Evolutionary conservation across 2,329 filamentous ascomycete genomes (phyloP).

Genomic region (Thelonectria blattea): DNA sequence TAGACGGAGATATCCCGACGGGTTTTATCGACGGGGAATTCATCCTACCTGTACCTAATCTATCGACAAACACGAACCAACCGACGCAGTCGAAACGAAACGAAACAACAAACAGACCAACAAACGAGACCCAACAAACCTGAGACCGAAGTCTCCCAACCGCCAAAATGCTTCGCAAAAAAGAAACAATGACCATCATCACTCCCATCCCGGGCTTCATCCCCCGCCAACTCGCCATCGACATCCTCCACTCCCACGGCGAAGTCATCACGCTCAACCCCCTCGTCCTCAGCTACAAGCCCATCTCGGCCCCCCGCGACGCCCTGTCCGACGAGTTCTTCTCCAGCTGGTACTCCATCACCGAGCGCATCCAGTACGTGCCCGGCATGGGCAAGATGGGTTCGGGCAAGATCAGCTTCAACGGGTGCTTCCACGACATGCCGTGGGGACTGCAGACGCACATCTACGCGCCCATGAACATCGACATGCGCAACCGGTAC

Average conservation of each 20-base stretch:
- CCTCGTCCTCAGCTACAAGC: slow-evolving; percentile 67
- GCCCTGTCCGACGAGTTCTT: slow-evolving; percentile 74
- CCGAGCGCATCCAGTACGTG: slow-evolving; percentile 70
- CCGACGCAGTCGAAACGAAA: background rate
- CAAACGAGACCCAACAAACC: background rate
- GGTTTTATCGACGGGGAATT: too few species aligned
- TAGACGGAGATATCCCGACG: too few species aligned
- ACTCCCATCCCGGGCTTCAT: slow-evolving; percentile 74
- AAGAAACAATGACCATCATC: slow-evolving; percentile 70
- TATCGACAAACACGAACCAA: too few species aligned
- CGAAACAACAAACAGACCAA: slow-evolving; percentile 7
- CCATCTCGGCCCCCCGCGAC: slow-evolving; percentile 70
- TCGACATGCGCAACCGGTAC: slow-evolving; percentile 73
- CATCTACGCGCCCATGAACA: slow-evolving; percentile 70
- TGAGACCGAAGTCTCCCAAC: too few species aligned
- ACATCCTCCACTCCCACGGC: slow-evolving; percentile 73
- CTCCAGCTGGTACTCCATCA: slow-evolving; percentile 77
- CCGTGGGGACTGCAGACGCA: slow-evolving; percentile 75
- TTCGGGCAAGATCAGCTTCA: slow-evolving; percentile 70
- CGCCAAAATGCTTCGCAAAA: slow-evolving; percentile 62
- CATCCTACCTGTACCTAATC: too few species aligned
- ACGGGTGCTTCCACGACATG: slow-evolving; percentile 75
- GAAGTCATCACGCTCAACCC: slow-evolving; percentile 76
- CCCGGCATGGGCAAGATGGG: slow-evolving; percentile 70
- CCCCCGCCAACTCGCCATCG: slow-evolving; percentile 73